These are phyloP conservation scores for Ganoderma resinaceum DNA, from an alignment of 1,284 basidiomycete genomes.

Conservation along the genomic window DNA sequence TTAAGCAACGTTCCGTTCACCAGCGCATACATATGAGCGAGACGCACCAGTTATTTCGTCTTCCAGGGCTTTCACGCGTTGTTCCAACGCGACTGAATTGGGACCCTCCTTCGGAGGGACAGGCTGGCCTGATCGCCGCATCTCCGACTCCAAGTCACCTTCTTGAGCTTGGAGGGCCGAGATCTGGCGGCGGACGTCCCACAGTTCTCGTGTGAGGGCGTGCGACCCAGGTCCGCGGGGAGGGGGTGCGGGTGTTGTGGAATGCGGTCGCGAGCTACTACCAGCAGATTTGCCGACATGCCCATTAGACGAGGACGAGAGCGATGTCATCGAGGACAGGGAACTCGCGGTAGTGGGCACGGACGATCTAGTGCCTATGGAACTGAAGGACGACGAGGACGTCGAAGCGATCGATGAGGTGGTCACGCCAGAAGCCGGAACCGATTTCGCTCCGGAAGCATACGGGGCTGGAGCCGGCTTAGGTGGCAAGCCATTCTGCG, in stretches of 20 bases:
- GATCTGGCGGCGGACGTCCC: slow-evolving; percentile 44
- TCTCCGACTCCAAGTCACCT: slow-evolving; percentile 37
- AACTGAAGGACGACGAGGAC: neutral
- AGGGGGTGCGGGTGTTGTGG: slow-evolving; percentile 8
- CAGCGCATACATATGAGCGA: neutral
- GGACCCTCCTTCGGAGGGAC: slow-evolving; percentile 24
- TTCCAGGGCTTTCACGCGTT: slow-evolving; percentile 21
- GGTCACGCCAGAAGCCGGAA: neutral
- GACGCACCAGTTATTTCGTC: slow-evolving; percentile 29
- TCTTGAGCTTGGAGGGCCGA: slow-evolving; percentile 43
- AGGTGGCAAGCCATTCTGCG: slow-evolving; percentile 13
- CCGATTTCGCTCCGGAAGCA: slow-evolving; percentile 3
- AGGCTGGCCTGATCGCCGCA: slow-evolving; percentile 33
- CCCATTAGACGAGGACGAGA: neutral
- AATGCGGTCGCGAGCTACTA: slow-evolving; percentile 1
- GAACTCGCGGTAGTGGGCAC: neutral
- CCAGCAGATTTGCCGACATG: neutral
- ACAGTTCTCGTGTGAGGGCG: slow-evolving; percentile 41
- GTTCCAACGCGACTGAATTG: slow-evolving; percentile 17
- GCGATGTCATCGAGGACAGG: neutral
- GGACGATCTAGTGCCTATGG: slow-evolving; percentile 2
- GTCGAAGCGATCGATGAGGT: neutral
- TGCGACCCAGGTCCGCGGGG: slow-evolving; percentile 15
- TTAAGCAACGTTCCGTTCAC: neutral
- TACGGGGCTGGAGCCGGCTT: neutral